These are phyloP conservation scores for Anaeramoeba flamelloides DNA, from an alignment of 78 protist genomes.

Conservation along the genomic window DNA sequence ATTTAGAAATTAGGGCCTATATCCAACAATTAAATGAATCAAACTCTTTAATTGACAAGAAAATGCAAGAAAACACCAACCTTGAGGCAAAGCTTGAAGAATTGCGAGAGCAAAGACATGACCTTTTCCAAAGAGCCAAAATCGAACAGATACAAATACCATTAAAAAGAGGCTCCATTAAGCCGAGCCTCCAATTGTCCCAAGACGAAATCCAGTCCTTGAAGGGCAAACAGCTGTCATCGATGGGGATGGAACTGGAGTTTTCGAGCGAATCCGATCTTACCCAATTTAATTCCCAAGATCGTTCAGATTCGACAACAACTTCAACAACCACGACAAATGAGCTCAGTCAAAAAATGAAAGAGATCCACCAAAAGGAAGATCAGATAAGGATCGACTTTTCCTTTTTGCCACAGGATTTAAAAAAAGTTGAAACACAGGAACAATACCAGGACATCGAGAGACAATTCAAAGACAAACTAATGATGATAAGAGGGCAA, in stretches of 20 bases:
- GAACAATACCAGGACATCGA: neutral
- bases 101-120: constrained; percentile 6
- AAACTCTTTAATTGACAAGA: neutral
- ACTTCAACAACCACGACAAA: no score
- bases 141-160: constrained; percentile 13
- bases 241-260: no score
- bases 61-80: neutral
- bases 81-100: constrained; percentile 11
- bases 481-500: neutral
- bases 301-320: no score
- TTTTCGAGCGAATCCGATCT: no score
- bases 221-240: no score
- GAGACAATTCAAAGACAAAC: neutral
- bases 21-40: neutral
- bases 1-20: neutral
- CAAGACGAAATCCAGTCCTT: no score
- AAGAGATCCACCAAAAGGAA: neutral
- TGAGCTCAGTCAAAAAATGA: neutral
- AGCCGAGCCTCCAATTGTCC: neutral
- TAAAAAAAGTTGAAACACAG: neutral
- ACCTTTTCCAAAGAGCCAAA: neutral
- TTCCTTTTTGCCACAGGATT: neutral
- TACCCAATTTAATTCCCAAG: no score
- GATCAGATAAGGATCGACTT: neutral
- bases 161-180: constrained; percentile 5